Evolutionary conservation across 208 protist genomes (phyloP).

Genomic region (Wallacemonas rigidus): DNA sequence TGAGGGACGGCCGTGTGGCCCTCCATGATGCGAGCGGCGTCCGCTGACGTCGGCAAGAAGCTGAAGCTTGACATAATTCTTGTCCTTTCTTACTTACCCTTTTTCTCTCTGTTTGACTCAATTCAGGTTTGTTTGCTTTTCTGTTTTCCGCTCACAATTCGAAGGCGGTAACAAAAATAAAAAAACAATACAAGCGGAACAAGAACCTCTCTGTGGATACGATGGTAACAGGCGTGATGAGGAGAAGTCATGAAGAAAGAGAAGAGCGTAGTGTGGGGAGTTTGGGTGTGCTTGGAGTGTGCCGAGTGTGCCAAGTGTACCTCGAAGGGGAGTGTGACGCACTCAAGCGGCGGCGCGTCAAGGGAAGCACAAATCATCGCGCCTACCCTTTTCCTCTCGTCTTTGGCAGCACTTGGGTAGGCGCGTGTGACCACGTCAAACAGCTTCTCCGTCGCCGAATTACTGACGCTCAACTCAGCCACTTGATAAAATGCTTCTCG

Average conservation of each 20-base stretch:
- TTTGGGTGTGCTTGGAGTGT: no score
- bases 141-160: not conserved
- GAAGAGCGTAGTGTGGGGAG: no score
- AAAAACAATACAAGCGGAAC: not conserved
- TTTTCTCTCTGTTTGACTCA: not conserved
- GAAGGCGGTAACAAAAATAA: slow-evolving; percentile 1
- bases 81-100: not conserved
- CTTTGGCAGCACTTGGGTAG: no score
- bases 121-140: not conserved
- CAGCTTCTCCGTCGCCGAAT: no score
- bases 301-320: no score
- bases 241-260: not conserved
- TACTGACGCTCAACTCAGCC: no score
- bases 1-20: not conserved
- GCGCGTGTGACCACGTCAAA: no score
- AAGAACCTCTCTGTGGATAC: not conserved
- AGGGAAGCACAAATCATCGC: no score
- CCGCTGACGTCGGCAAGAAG: slow-evolving; percentile 4
- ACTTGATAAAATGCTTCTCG: no score
- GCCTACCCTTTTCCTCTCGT: no score
- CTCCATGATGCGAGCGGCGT: not conserved
- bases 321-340: no score
- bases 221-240: not conserved
- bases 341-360: no score
- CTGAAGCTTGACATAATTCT: slow-evolving; percentile 10